These are phyloP conservation scores for Cyberlindnera mycetangii DNA, from an alignment of 805 yeast genomes.

Conservation along the genomic window DNA sequence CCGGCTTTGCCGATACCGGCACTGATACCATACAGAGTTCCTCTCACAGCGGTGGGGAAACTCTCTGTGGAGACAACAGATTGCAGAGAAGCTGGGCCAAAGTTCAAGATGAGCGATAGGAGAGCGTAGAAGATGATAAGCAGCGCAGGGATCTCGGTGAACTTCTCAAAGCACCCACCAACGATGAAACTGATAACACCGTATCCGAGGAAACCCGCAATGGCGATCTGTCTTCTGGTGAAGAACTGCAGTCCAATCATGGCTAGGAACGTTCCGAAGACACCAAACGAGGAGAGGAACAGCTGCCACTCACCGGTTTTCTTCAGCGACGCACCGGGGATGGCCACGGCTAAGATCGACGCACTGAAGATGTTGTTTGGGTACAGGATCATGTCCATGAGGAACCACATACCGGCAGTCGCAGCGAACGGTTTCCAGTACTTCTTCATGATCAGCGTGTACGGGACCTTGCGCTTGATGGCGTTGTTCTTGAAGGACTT, in stretches of 20 bases:
- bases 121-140: constrained; percentile 46
- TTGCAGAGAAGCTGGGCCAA: constrained; percentile 48
- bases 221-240: constrained; percentile 10
- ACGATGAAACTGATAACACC: constrained; percentile 46
- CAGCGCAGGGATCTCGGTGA: constrained; percentile 29
- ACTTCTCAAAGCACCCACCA: constrained; percentile 37
- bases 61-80: constrained; percentile 44
- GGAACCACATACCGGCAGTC: constrained; percentile 58
- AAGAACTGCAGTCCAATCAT: constrained; percentile 3
- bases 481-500: constrained; percentile 43
- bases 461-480: constrained; percentile 25
- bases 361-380: constrained; percentile 60
- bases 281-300: constrained; percentile 11
- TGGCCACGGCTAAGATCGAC: constrained; percentile 43
- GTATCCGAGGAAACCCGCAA: constrained; percentile 9
- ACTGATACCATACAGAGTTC: constrained; percentile 44
- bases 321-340: constrained; percentile 29
- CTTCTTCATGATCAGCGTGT: constrained; percentile 20
- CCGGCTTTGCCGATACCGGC: constrained; percentile 54
- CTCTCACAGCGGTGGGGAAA: constrained; percentile 49
- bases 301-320: constrained; percentile 16
- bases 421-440: constrained; percentile 49
- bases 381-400: constrained; percentile 61
- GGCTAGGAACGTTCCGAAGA: constrained; percentile 10
- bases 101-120: constrained; percentile 42